Conservation (phyloP, 1,139 yeast genomes). For the Hansenula anomala region DNA sequence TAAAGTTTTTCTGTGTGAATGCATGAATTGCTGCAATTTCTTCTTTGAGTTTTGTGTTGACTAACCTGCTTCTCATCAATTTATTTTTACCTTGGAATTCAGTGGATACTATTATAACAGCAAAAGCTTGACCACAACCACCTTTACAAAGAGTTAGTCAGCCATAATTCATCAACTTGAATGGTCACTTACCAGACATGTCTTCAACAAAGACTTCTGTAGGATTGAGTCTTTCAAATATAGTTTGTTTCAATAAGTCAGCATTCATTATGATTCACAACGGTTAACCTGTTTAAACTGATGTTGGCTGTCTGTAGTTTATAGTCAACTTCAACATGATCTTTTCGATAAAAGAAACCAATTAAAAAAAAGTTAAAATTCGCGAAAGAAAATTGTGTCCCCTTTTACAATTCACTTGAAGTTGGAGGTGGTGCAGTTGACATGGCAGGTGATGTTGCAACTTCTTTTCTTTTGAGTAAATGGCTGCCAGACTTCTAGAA, state of each 20-base stretch:
- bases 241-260: conserved; percentile 40
- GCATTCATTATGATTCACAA: neutral
- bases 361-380: neutral
- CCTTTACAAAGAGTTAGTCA: too few species aligned
- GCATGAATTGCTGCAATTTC: conserved; percentile 90
- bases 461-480: too few species aligned
- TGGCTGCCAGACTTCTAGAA: too few species aligned
- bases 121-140: conserved; percentile 84
- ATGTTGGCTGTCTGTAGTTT: too few species aligned
- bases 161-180: too few species aligned
- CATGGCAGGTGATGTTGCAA: too few species aligned
- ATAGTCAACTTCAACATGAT: too few species aligned
- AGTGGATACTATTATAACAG: conserved; percentile 79
- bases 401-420: too few species aligned
- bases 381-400: too few species aligned
- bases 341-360: neutral
- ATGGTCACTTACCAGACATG: conserved; percentile 40
- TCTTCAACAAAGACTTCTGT: conserved; percentile 53
- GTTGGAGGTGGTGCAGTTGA: too few species aligned
- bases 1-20: conserved; percentile 84
- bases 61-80: conserved; percentile 79
- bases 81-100: conserved; percentile 78
- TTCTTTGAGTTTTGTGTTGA: conserved; percentile 71
- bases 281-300: too few species aligned
- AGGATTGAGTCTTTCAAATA: conserved; percentile 48